A percentile compares a stretch with the other conserved stretches of the same genome.
Evolutionary conservation across 495 filamentous ascomycete genomes (phyloP).

Genomic region (Corynascus novoguineensis): DNA sequence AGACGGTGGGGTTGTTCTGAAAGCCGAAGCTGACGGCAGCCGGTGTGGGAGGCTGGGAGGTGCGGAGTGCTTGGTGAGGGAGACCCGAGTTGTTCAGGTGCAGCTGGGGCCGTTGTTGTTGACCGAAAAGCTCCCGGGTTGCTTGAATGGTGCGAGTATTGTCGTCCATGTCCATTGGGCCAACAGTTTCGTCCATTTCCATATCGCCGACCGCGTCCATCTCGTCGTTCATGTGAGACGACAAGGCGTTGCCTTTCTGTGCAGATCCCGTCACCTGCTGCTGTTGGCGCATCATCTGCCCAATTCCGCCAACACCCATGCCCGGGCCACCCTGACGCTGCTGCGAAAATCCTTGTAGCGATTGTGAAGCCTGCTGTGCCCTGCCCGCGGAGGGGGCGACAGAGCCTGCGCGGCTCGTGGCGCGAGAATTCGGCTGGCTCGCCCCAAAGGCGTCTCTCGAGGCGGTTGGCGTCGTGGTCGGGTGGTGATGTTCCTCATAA

Average conservation of each 20-base stretch:
- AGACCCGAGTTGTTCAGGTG: slow-evolving; percentile 62
- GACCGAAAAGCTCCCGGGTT: slow-evolving; percentile 62
- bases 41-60: slow-evolving; percentile 82
- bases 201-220: slow-evolving; percentile 89
- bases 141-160: slow-evolving; percentile 57
- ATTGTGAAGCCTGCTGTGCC: slow-evolving; percentile 24
- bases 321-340: slow-evolving; percentile 31
- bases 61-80: slow-evolving; percentile 73
- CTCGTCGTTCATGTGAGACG: slow-evolving; percentile 55
- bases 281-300: slow-evolving; percentile 47
- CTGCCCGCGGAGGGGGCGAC: slow-evolving; percentile 19
- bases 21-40: slow-evolving; percentile 65
- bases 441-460: slow-evolving; percentile 24
- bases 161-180: slow-evolving; percentile 55
- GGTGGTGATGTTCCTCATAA: slow-evolving; percentile 87
- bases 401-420: slow-evolving; percentile 25
- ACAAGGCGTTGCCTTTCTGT: slow-evolving; percentile 32
- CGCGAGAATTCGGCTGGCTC: slow-evolving; percentile 17
- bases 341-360: slow-evolving; percentile 36
- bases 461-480: slow-evolving; percentile 26
- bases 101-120: slow-evolving; percentile 64
- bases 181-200: slow-evolving; percentile 87
- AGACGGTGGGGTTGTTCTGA: slow-evolving; percentile 95
- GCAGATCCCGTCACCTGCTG: slow-evolving; percentile 26
- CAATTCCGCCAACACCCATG: slow-evolving; percentile 35